phyloP scores from a whole-genome alignment of 345 rosid genomes.

The Ceriops zippeliana region DNA sequence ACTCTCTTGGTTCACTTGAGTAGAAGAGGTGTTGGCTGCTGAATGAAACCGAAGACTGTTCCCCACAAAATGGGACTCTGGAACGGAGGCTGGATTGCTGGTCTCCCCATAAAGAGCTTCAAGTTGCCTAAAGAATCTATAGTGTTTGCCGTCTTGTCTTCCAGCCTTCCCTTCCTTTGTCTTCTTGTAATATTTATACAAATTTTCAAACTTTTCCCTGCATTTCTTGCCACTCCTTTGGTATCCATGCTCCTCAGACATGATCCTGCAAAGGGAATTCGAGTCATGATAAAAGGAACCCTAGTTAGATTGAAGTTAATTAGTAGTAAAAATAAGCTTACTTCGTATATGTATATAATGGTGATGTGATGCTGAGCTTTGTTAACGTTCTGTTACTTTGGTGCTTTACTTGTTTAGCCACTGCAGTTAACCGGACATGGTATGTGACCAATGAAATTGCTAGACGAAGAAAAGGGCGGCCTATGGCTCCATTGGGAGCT shows the following conservation, averaged over 20 bases:
- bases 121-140: conserved; percentile 90
- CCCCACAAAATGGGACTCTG: conserved; percentile 40
- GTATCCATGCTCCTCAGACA: conserved; percentile 97
- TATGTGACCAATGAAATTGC: conserved; percentile 19
- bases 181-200: conserved; percentile 96
- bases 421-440: conserved; percentile 19
- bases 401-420: neutral
- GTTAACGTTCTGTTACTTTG: neutral
- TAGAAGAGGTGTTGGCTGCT: conserved; percentile 24
- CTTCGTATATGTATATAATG: neutral
- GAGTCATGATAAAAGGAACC: conserved; percentile 21
- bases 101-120: conserved; percentile 92
- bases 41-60: conserved; percentile 36
- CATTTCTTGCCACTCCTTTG: conserved; percentile 96
- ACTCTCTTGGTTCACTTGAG: conserved; percentile 28
- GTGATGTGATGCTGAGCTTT: neutral
- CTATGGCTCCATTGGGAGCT: conserved; percentile 8
- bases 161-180: conserved; percentile 98
- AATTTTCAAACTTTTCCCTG: conserved; percentile 95
- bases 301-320: conserved; percentile 28
- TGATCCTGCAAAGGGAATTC: conserved; percentile 42
- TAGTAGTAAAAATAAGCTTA: neutral
- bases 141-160: conserved; percentile 95
- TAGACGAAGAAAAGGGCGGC: conserved; percentile 7
- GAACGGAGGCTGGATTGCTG: conserved; percentile 39